These are phyloP conservation scores for Didymosphaeria variabile DNA, from an alignment of 2,329 filamentous ascomycete species.

Conservation along the genomic window DNA sequence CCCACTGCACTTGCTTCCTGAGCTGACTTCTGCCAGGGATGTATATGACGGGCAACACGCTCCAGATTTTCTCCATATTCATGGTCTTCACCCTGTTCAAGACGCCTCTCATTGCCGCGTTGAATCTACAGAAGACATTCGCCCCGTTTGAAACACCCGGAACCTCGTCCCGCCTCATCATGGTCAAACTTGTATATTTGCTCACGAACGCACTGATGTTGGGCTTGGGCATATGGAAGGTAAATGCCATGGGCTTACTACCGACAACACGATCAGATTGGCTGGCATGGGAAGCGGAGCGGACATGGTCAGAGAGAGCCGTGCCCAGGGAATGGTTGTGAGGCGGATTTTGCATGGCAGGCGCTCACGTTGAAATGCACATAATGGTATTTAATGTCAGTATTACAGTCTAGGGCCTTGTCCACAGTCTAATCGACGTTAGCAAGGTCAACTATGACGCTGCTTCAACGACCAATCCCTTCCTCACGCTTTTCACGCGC, in stretches of 20 bases:
- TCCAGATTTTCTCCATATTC: slow-evolving; percentile 99
- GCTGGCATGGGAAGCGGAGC: slow-evolving; percentile 90
- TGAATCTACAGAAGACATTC: slow-evolving; percentile 87
- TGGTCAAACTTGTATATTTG: slow-evolving; percentile 88
- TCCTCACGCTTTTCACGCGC: background rate
- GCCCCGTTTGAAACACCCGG: slow-evolving; percentile 86
- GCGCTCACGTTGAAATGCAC: slow-evolving; percentile 2
- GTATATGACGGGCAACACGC: slow-evolving; percentile 99
- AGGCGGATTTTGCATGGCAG: background rate
- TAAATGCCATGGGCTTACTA: slow-evolving; percentile 94
- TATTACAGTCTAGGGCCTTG: background rate
- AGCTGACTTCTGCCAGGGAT: slow-evolving; percentile 63
- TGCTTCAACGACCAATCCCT: background rate
- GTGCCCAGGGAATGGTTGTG: slow-evolving; percentile 49
- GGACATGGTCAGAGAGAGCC: slow-evolving; percentile 54
- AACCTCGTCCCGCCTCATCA: slow-evolving; percentile 76
- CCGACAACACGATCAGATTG: slow-evolving; percentile 98
- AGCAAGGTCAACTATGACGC: background rate
- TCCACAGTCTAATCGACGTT: too few species aligned
- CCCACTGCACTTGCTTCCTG: background rate
- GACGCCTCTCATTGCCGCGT: slow-evolving; percentile 85
- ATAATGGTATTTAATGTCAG: background rate
- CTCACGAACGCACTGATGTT: slow-evolving; percentile 85
- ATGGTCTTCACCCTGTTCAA: slow-evolving; percentile 99
- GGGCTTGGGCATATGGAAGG: slow-evolving; percentile 91